Conservation (phyloP, 2,329 filamentous ascomycete genomes). For the Penicillium verrucosum region DNA sequence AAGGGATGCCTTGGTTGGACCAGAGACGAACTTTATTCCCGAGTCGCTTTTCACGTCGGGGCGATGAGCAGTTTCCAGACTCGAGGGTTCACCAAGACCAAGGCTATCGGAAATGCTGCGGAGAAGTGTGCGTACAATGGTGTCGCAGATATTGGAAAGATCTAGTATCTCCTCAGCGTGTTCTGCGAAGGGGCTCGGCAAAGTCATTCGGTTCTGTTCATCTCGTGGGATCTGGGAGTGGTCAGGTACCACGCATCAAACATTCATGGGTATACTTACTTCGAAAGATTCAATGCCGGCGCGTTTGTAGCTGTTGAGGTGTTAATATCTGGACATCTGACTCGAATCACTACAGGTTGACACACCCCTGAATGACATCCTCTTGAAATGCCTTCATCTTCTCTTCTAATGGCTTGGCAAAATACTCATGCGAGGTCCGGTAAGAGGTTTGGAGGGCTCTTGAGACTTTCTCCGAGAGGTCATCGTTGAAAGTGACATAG, state of each 20-base stretch:
- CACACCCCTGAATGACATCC: conserved; percentile 7
- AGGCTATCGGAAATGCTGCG: conserved; percentile 9
- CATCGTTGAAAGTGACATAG: conserved; percentile 8
- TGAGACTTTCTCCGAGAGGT: conserved; percentile 4
- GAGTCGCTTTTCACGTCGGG: conserved; percentile 1
- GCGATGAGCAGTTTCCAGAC: conserved; percentile 6
- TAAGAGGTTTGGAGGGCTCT: conserved; percentile 1
- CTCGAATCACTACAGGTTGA: background rate
- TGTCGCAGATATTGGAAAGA: conserved; percentile 9
- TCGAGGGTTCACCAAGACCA: background rate
- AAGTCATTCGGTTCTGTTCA: conserved; percentile 4
- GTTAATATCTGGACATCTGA: background rate
- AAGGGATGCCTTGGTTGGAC: conserved; percentile 7
- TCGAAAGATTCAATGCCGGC: conserved; percentile 12
- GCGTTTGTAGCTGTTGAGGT: conserved; percentile 9
- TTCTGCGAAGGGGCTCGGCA: conserved; percentile 9
- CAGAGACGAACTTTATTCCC: conserved; percentile 15
- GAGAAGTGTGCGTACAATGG: conserved; percentile 4
- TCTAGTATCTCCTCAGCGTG: background rate
- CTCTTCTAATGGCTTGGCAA: conserved; percentile 10
- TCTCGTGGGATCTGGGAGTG: conserved; percentile 4
- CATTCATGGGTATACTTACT: background rate
- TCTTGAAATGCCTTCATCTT: conserved; percentile 14
- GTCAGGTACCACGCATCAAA: background rate
- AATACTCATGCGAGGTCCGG: conserved; percentile 11